A percentile compares a stretch with the other conserved stretches of the same genome.
Evolutionary conservation across 768 basidiomycete species (phyloP).

Genomic region (Nevesoporus exiguus): DNA sequence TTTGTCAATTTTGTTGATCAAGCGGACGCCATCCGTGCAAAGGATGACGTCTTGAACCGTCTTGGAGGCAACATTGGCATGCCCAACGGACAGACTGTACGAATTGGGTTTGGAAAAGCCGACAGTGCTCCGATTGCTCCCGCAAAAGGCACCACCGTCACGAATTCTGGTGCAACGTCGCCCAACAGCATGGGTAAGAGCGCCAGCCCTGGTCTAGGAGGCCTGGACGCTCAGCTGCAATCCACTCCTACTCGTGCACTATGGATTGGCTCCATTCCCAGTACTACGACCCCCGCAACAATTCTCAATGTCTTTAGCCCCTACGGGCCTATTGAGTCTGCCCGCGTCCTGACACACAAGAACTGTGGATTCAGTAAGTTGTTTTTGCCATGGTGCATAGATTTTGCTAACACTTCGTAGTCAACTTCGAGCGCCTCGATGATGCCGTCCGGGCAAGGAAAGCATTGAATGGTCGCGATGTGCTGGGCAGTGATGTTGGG

Average conservation of each 20-base stretch:
- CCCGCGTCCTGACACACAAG: slow-evolving; percentile 93
- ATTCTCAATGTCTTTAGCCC: slow-evolving; percentile 96
- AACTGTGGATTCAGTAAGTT: slow-evolving; percentile 87
- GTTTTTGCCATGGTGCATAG: background rate
- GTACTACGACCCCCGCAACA: slow-evolving; percentile 90
- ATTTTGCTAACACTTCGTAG: slow-evolving; percentile 33
- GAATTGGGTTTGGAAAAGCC: slow-evolving; percentile 97
- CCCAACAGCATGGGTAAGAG: slow-evolving; percentile 53
- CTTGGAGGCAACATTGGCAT: slow-evolving; percentile 92
- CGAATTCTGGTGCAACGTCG: slow-evolving; percentile 62
- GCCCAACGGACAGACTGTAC: slow-evolving; percentile 93
- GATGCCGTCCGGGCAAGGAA: slow-evolving; percentile 95
- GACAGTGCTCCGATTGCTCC: slow-evolving; percentile 94
- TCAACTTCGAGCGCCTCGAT: slow-evolving; percentile 97
- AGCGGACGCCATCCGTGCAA: slow-evolving; percentile 93
- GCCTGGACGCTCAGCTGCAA: slow-evolving; percentile 83
- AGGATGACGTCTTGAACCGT: slow-evolving; percentile 95
- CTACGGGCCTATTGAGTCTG: slow-evolving; percentile 96
- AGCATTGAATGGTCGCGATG: slow-evolving; percentile 92
- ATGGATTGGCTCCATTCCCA: slow-evolving; percentile 98
- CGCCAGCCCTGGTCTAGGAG: slow-evolving; percentile 53
- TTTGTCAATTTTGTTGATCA: slow-evolving; percentile 99
- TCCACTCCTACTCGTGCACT: slow-evolving; percentile 91
- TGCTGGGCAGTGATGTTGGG: slow-evolving; percentile 93
- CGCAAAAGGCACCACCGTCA: slow-evolving; percentile 65